Percentiles rank a stretch among this genome's conserved stretches.
phyloP scores from a whole-genome alignment of 2,329 filamentous ascomycete genomes.

The Chalaropsis thielavioides region DNA sequence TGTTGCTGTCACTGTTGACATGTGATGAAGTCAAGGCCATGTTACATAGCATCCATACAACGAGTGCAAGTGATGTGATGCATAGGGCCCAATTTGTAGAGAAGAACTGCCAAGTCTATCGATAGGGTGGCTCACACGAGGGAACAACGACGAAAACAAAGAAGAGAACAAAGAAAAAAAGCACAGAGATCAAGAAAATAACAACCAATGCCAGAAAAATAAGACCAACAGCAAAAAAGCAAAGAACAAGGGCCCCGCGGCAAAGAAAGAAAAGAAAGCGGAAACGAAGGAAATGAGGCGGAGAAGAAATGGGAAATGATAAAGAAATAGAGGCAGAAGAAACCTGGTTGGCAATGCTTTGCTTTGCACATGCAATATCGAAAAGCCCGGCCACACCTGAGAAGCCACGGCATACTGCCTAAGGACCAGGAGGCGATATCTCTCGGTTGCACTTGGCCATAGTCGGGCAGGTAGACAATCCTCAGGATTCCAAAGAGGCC shows the following conservation, averaged over 20 bases:
- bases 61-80: too few relatives aligned
- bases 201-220: background rate
- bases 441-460: background rate
- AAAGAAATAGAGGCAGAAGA: slow-evolving; percentile 3
- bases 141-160: background rate
- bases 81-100: too few relatives aligned
- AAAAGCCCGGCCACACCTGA: background rate
- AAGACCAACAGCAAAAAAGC: background rate
- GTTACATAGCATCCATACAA: too few relatives aligned
- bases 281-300: slow-evolving; percentile 3
- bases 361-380: background rate
- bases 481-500: background rate
- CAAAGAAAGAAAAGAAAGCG: background rate
- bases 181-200: background rate
- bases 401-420: background rate
- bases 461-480: background rate
- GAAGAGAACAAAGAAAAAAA: background rate
- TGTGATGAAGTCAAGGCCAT: background rate
- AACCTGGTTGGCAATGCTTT: background rate
- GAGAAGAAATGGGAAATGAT: slow-evolving; percentile 5
- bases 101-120: background rate
- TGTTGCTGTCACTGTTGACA: background rate
- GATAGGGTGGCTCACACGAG: background rate
- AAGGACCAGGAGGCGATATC: background rate
- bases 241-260: background rate